Evolutionary conservation across 2,329 filamentous ascomycete species (phyloP).

Genomic region (Teratosphaeriaceae sp.): DNA sequence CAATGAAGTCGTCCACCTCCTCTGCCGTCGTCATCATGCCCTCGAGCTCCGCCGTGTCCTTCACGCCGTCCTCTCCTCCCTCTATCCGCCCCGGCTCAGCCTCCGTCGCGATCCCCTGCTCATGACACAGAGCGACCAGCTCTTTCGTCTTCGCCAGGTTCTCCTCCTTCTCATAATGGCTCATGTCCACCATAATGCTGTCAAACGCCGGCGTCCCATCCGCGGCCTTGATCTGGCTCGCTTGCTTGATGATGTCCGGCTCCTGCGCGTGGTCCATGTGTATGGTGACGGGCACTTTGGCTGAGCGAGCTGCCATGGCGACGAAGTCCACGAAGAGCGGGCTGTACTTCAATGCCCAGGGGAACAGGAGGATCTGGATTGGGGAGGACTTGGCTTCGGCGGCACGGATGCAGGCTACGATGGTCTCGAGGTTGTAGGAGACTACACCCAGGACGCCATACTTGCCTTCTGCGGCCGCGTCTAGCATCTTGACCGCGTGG

Average conservation of each 20-base stretch:
- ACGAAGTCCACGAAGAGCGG: conserved; percentile 43
- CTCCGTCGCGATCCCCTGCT: conserved; percentile 60
- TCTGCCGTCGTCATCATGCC: conserved; percentile 61
- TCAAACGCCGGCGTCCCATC: conserved; percentile 48
- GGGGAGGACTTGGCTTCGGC: conserved; percentile 62
- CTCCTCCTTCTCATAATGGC: conserved; percentile 63
- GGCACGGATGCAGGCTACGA: conserved; percentile 61
- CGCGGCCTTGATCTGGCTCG: conserved; percentile 13
- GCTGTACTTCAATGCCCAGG: conserved; percentile 65
- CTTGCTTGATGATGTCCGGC: conserved; percentile 34
- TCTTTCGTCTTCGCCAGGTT: conserved; percentile 60
- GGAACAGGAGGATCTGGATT: conserved; percentile 66
- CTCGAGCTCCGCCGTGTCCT: conserved; percentile 57
- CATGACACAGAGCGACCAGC: conserved; percentile 57
- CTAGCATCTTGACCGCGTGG: conserved; percentile 24
- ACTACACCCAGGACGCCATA: conserved; percentile 27
- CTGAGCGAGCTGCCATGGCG: conserved; percentile 37
- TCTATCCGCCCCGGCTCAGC: conserved; percentile 67
- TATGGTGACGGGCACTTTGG: conserved; percentile 38
- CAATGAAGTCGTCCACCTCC: conserved; percentile 63
- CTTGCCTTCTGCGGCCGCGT: conserved; percentile 22
- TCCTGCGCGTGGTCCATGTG: conserved; percentile 44
- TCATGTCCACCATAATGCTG: conserved; percentile 73
- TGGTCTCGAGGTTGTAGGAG: conserved; percentile 54
- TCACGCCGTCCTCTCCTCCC: conserved; percentile 67